phyloP scores from a whole-genome alignment of 176 grass and related monocot species.

The Hordeum vulgare region DNA sequence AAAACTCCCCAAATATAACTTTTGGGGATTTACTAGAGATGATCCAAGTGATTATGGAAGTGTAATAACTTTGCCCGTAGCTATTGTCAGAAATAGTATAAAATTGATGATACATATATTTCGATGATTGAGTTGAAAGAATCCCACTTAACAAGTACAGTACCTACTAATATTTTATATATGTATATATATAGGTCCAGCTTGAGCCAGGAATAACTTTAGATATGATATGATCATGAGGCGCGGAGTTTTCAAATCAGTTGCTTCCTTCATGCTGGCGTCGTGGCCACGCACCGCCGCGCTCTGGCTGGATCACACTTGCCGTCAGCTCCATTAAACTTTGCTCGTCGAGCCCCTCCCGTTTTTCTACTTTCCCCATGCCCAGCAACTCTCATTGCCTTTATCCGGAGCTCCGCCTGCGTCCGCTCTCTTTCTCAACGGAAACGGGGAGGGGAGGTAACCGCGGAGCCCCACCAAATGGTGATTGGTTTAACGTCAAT shows the following conservation, averaged over 20 bases:
- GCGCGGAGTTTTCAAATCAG: not conserved
- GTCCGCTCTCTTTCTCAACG: not conserved
- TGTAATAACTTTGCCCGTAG: too few species aligned
- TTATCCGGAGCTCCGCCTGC: not conserved
- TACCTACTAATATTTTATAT: too few species aligned
- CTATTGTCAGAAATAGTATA: too few species aligned
- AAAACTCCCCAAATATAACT: too few species aligned
- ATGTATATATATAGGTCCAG: too few species aligned
- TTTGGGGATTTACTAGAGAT: too few species aligned
- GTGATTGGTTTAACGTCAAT: not conserved
- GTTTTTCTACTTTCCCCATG: not conserved
- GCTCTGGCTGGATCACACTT: not conserved
- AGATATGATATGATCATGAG: too few species aligned
- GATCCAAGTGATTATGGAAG: too few species aligned
- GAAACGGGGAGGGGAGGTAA: not conserved
- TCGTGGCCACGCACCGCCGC: not conserved
- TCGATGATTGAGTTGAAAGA: too few species aligned
- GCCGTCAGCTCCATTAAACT: not conserved
- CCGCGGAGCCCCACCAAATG: not conserved
- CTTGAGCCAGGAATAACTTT: too few species aligned
- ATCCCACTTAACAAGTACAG: too few species aligned
- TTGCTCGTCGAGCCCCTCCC: not conserved
- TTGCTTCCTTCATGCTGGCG: not conserved
- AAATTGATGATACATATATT: too few species aligned
- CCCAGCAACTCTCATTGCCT: not conserved